Evolutionary conservation across 2,329 filamentous ascomycete species (phyloP), one percentile per base, ranked within the genome.

Genomic region (Nemania diffusa): DNA sequence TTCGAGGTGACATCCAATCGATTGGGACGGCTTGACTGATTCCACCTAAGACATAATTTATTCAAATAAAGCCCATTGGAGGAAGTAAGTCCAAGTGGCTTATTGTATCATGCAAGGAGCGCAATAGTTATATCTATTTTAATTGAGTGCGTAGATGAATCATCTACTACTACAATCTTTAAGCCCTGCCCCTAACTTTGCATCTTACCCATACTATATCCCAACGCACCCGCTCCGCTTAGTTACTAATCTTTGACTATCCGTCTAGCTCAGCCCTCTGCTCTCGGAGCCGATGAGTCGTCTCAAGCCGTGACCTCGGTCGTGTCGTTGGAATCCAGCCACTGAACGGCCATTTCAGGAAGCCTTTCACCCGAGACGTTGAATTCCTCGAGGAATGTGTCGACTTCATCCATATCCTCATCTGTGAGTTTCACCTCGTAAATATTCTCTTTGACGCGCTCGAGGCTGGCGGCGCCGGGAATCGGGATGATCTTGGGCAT

Each of bases 401-500:
- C 76, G 57, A 84, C 79, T 60, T 79, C 78, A 15, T 67, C 71
- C 64, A 80, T 58, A 26, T 83, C 82, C 2, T 73, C 75, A 11
- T 75, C 71, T 5, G 72, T 79, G 32, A 84, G 70, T 2, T 72
- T 68, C 11, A 81, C 73, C 27, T 75, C 67, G 61, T 78, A 78
- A 63, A 76, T 74, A 67, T 87, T 87, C 77, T 87, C 84, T 42
- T 77, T 67, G 13, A 87, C 77, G 27, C 84, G 79, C 22, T 74
- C 77, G 32, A 76, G 73, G 7, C 76, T 83, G 0, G 80, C 83
- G 6, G 84, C 80, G 3, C 84, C 84, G 0, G 85, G 85, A 55
- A 87, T 86, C 1, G 85, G 84, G 53, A 87, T 80, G 51, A 86
- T 79, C 8, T 69, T 66, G 27, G 80, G 79, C 76, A 81, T 70